Evolutionary conservation across 73 alveolate genomes (phyloP).

Genomic region (Urostyla sp.): DNA sequence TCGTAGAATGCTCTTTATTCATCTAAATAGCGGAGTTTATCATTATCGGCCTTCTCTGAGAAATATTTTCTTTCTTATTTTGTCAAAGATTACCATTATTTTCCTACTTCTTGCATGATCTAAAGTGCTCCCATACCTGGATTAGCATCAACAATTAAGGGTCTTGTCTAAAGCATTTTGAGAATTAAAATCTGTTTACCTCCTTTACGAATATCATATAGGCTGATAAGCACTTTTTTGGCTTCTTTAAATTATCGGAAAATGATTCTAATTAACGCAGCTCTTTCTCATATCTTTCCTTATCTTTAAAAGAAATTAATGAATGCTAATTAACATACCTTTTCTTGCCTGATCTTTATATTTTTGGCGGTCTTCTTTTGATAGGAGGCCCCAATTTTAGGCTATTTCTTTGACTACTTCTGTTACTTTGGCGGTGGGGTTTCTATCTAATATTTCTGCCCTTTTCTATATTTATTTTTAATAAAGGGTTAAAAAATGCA

Average conservation of each 20-base stretch:
- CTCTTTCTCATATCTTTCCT: slow-evolving; percentile 49
- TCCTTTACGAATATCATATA: slow-evolving; percentile 66
- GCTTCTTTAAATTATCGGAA: slow-evolving; percentile 55
- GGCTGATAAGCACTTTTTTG: slow-evolving; percentile 74
- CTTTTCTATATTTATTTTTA: slow-evolving; percentile 37
- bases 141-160: slow-evolving; percentile 44
- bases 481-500: background rate
- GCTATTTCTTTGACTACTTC: slow-evolving; percentile 69
- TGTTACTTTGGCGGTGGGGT: slow-evolving; percentile 60
- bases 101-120: slow-evolving; percentile 72
- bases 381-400: slow-evolving; percentile 49
- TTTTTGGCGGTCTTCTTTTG: slow-evolving; percentile 47
- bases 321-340: slow-evolving; percentile 29
- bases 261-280: slow-evolving; percentile 21
- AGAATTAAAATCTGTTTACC: slow-evolving; percentile 3
- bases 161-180: slow-evolving; percentile 42
- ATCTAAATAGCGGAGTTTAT: slow-evolving; percentile 55
- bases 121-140: slow-evolving; percentile 49
- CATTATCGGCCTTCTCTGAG: slow-evolving; percentile 67
- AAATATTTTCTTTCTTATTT: slow-evolving; percentile 49
- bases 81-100: slow-evolving; percentile 63
- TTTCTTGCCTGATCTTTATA: slow-evolving; percentile 55
- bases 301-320: slow-evolving; percentile 10
- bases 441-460: slow-evolving; percentile 42
- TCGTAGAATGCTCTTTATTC: slow-evolving; percentile 66